A percentile compares a stretch with the other conserved stretches of the same genome.
phyloP scores from a whole-genome alignment of 1,284 basidiomycete species.

The Erythrobasidium hasegawianum region DNA sequence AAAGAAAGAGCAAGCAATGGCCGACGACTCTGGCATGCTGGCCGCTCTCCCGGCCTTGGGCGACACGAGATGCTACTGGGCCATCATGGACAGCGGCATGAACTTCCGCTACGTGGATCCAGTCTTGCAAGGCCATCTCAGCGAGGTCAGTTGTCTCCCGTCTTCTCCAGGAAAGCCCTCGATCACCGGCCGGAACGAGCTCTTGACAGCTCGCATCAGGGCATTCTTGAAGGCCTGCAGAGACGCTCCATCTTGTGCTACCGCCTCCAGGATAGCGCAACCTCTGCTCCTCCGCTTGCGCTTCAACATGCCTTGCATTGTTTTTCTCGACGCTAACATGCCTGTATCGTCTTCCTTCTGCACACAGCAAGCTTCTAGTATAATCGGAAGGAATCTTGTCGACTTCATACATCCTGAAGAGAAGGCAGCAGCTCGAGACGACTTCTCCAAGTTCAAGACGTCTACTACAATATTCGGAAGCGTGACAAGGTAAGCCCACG shows the following conservation, averaged over 20 bases:
- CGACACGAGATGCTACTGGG: constrained; percentile 36
- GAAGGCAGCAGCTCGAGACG: constrained; percentile 23
- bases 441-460: constrained; percentile 32
- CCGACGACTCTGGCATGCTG: neutral
- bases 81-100: constrained; percentile 32
- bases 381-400: constrained; percentile 30
- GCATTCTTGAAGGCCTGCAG: too few species aligned
- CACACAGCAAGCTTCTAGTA: constrained; percentile 20
- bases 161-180: too few species aligned
- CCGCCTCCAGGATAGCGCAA: too few species aligned
- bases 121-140: constrained; percentile 21
- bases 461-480: constrained; percentile 32
- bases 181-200: neutral
- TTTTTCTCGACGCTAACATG: neutral
- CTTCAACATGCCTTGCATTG: too few species aligned
- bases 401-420: constrained; percentile 38
- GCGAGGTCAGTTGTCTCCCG: constrained; percentile 22
- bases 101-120: constrained; percentile 36
- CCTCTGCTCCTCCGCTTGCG: too few species aligned
- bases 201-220: neutral
- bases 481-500: constrained; percentile 32
- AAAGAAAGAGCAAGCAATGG: neutral
- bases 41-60: neutral
- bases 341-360: too few species aligned
- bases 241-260: too few species aligned